These are phyloP conservation scores for Penicillium silybi DNA, from an alignment of 495 filamentous ascomycete species.

Conservation along the genomic window DNA sequence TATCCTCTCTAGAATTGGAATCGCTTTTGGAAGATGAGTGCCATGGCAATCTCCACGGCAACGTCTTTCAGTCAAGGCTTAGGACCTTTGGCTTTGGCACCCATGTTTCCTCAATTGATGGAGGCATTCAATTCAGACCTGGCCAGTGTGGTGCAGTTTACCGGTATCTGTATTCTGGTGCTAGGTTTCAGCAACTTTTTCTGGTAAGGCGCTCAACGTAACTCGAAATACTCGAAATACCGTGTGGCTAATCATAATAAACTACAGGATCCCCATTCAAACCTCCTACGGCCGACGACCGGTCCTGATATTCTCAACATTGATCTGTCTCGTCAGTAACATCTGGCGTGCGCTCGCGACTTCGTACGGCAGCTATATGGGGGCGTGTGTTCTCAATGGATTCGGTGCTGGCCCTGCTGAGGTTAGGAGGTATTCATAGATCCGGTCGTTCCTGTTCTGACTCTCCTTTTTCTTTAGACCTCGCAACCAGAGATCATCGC, in stretches of 20 bases:
- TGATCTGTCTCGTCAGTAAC: conserved; percentile 52
- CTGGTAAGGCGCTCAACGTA: conserved; percentile 29
- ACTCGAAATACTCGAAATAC: no score
- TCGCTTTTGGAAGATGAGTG: conserved; percentile 36
- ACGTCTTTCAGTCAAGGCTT: conserved; percentile 56
- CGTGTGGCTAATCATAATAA: no score
- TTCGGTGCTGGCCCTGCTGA: conserved; percentile 53
- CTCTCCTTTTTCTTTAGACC: conserved; percentile 20
- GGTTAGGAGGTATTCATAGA: not conserved
- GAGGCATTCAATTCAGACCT: conserved; percentile 52
- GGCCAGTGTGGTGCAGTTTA: conserved; percentile 45
- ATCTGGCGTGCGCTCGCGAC: conserved; percentile 58
- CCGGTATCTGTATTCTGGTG: conserved; percentile 59
- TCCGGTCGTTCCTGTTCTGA: not conserved
- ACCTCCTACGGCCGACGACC: conserved; percentile 56
- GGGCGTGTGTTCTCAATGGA: conserved; percentile 56
- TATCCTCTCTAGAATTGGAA: conserved; percentile 36
- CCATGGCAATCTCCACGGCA: conserved; percentile 43
- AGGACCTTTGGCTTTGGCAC: conserved; percentile 55
- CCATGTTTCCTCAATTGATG: conserved; percentile 55
- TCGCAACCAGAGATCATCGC: conserved; percentile 60
- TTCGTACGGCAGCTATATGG: conserved; percentile 59
- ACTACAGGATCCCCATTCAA: conserved; percentile 51
- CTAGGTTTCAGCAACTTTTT: conserved; percentile 63
- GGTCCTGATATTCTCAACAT: conserved; percentile 52